These are phyloP conservation scores for Fomitopsis pinicola DNA, from an alignment of 1,284 basidiomycete genomes.

Conservation along the genomic window DNA sequence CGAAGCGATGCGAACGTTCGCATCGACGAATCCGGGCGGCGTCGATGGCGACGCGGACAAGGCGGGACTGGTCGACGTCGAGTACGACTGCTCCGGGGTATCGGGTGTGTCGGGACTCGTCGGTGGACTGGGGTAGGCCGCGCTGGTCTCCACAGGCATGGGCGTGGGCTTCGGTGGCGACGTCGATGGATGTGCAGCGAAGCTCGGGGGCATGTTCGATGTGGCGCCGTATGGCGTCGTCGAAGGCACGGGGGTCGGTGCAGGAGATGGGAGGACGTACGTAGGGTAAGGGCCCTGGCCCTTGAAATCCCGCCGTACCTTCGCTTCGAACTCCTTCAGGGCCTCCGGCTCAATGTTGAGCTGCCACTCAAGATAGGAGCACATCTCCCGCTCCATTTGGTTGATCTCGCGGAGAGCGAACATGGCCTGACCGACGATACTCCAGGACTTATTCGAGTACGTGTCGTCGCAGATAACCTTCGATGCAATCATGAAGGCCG, in stretches of 20 bases:
- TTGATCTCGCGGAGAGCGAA: conserved; percentile 90
- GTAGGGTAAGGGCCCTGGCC: conserved; percentile 52
- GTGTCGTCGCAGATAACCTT: conserved; percentile 97
- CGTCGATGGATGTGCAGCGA: conserved; percentile 39
- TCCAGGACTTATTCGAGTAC: conserved; percentile 95
- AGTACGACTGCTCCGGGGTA: conserved; percentile 45
- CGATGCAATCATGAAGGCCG: conserved; percentile 90
- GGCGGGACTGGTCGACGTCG: conserved; percentile 47
- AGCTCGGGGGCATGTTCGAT: conserved; percentile 37
- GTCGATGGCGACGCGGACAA: conserved; percentile 48
- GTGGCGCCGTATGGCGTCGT: conserved; percentile 34
- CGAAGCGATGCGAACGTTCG: conserved; percentile 44
- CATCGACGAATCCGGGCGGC: conserved; percentile 43
- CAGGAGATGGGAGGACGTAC: conserved; percentile 48
- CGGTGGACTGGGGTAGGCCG: conserved; percentile 23
- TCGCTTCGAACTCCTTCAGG: conserved; percentile 58
- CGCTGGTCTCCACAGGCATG: not conserved
- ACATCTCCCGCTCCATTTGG: conserved; percentile 96
- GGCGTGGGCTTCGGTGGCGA: conserved; percentile 33
- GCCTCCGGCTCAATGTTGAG: conserved; percentile 72
- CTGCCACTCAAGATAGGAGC: conserved; percentile 89
- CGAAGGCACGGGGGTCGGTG: conserved; percentile 48
- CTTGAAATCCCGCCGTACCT: conserved; percentile 60
- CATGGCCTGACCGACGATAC: conserved; percentile 89
- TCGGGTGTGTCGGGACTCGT: conserved; percentile 36